Conservation (phyloP, 441 rosid species). For the Manihot esculenta region DNA sequence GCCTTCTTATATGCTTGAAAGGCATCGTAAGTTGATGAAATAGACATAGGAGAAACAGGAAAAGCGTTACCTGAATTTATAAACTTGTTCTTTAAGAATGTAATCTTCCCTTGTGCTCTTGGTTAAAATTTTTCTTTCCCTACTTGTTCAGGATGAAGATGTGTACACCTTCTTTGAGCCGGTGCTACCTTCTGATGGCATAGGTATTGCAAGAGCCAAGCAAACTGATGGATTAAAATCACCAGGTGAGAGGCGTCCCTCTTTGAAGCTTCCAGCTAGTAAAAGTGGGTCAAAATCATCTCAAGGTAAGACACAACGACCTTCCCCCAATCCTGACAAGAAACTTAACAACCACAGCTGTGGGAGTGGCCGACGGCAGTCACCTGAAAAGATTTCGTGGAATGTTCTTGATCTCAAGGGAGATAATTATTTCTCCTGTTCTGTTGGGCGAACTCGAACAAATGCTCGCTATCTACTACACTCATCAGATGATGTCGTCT, state of each 20-base stretch:
- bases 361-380: slow-evolving; percentile 47
- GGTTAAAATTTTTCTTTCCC: not conserved
- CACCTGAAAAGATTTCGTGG: slow-evolving; percentile 81
- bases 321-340: slow-evolving; percentile 52
- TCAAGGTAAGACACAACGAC: slow-evolving; percentile 49
- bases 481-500: slow-evolving; percentile 84
- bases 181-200: slow-evolving; percentile 68
- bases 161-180: slow-evolving; percentile 95
- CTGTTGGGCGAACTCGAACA: slow-evolving; percentile 88
- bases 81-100: not conserved
- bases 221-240: slow-evolving; percentile 53
- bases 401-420: slow-evolving; percentile 97
- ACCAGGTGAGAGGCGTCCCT: slow-evolving; percentile 56
- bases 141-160: slow-evolving; percentile 77
- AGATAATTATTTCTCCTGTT: slow-evolving; percentile 94
- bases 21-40: not conserved
- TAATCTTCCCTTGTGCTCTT: not conserved
- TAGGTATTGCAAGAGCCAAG: slow-evolving; percentile 51
- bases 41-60: not conserved
- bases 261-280: slow-evolving; percentile 53
- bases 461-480: slow-evolving; percentile 70
- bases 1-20: not conserved
- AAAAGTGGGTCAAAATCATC: slow-evolving; percentile 62
- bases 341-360: slow-evolving; percentile 43
- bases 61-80: not conserved